phyloP scores from a whole-genome alignment of 345 rosid species.

The Syzygium aqueum region DNA sequence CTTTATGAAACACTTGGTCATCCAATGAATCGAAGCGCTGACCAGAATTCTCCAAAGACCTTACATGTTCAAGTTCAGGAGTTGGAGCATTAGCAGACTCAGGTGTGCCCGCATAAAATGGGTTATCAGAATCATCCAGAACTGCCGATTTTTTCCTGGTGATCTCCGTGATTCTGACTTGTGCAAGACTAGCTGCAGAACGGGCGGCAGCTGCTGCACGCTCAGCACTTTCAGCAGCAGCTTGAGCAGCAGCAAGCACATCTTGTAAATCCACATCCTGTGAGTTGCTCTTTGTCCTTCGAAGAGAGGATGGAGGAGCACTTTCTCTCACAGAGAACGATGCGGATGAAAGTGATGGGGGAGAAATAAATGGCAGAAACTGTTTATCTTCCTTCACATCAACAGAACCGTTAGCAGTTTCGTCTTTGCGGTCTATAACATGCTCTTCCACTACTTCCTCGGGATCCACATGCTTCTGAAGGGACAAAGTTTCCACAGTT shows the following conservation, averaged over 20 bases:
- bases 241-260: conserved; percentile 76
- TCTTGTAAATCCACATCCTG: conserved; percentile 65
- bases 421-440: conserved; percentile 18
- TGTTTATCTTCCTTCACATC: conserved; percentile 37
- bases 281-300: conserved; percentile 23
- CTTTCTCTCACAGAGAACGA: conserved; percentile 10
- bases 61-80: conserved; percentile 7
- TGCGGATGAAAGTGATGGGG: conserved; percentile 30
- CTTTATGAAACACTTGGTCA: neutral
- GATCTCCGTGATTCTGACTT: conserved; percentile 63
- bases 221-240: conserved; percentile 91
- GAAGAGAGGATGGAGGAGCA: conserved; percentile 7
- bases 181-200: conserved; percentile 88
- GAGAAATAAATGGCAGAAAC: conserved; percentile 50
- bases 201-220: conserved; percentile 87
- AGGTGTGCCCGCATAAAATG: conserved; percentile 25
- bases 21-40: neutral
- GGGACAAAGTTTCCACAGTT: conserved; percentile 13
- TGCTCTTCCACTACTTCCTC: conserved; percentile 18
- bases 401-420: conserved; percentile 10
- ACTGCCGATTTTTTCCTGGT: conserved; percentile 40
- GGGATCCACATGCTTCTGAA: conserved; percentile 20
- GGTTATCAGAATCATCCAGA: conserved; percentile 44
- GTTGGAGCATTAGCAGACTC: conserved; percentile 6
- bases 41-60: conserved; percentile 23